Conservation (phyloP, 2,329 filamentous ascomycete species). For the Stagonosporopsis rhizophila region DNA sequence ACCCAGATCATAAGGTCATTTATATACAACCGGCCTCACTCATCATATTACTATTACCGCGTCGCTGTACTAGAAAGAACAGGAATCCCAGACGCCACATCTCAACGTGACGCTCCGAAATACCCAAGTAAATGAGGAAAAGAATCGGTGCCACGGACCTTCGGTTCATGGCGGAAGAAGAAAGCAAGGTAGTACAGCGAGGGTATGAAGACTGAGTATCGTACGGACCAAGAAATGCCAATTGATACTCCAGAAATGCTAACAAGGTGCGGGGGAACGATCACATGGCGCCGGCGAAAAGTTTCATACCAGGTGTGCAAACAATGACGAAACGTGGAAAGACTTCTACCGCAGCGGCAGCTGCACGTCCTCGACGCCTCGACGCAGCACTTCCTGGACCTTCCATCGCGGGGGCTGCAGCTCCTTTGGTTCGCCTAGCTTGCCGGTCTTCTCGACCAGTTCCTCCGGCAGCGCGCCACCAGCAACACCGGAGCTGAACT, state of each 20-base stretch:
- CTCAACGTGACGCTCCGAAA: background rate
- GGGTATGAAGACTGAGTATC: slow-evolving; percentile 29
- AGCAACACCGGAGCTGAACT: slow-evolving; percentile 95
- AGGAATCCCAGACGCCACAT: background rate
- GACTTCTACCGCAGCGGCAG: slow-evolving; percentile 66
- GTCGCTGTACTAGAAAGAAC: slow-evolving; percentile 8
- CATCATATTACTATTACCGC: slow-evolving; percentile 19
- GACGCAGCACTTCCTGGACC: slow-evolving; percentile 74
- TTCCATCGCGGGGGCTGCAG: slow-evolving; percentile 78
- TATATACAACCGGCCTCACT: slow-evolving; percentile 7
- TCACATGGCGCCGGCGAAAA: background rate
- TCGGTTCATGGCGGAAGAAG: background rate
- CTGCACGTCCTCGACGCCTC: slow-evolving; percentile 79
- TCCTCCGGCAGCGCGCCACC: slow-evolving; percentile 82
- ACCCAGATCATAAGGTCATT: slow-evolving; percentile 9
- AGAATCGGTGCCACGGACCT: background rate
- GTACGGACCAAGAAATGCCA: slow-evolving; percentile 18
- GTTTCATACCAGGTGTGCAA: background rate
- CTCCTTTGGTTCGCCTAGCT: slow-evolving; percentile 56
- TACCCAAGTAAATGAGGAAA: background rate
- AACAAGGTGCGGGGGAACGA: slow-evolving; percentile 2
- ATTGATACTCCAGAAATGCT: slow-evolving; percentile 20
- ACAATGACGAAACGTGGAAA: background rate
- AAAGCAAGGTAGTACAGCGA: slow-evolving; percentile 26
- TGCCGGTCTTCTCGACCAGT: slow-evolving; percentile 67